Evolutionary conservation across 441 rosid genomes (phyloP).

Genomic region (Populus hybrid): DNA sequence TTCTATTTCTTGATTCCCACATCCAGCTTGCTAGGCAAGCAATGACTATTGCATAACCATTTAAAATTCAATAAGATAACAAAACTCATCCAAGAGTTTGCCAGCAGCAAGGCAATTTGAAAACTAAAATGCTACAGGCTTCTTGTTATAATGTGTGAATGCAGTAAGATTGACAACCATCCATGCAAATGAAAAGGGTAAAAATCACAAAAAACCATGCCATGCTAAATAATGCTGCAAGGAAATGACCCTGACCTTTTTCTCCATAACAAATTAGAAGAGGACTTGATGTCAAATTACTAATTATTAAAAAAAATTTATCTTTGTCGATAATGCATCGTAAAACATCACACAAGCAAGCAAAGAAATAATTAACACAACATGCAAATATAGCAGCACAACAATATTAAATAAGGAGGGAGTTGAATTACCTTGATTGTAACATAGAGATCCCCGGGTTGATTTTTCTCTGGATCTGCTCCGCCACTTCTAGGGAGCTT

Average conservation of each 20-base stretch:
- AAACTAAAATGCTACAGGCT: not conserved
- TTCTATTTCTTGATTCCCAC: not conserved
- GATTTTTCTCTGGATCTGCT: constrained; percentile 93
- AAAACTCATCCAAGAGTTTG: not conserved
- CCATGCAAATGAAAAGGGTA: not conserved
- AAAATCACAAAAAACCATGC: not conserved
- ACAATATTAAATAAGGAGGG: not conserved
- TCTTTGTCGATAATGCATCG: not conserved
- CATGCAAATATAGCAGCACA: not conserved
- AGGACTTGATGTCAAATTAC: not conserved
- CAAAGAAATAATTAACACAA: not conserved
- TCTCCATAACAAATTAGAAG: not conserved
- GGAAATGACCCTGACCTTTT: not conserved
- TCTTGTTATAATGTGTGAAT: not conserved
- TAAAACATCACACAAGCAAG: not conserved
- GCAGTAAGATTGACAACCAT: not conserved
- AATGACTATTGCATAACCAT: not conserved
- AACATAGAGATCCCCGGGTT: constrained; percentile 94
- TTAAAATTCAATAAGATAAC: not conserved
- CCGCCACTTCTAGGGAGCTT: constrained; percentile 84
- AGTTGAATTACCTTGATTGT: constrained; percentile 57
- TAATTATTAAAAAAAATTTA: no score
- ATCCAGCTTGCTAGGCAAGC: not conserved
- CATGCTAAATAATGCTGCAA: not conserved
- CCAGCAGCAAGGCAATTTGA: not conserved